Base-by-base conservation (phyloP, 1,284 basidiomycete genomes). In the Kwoniella shivajii region DNA sequence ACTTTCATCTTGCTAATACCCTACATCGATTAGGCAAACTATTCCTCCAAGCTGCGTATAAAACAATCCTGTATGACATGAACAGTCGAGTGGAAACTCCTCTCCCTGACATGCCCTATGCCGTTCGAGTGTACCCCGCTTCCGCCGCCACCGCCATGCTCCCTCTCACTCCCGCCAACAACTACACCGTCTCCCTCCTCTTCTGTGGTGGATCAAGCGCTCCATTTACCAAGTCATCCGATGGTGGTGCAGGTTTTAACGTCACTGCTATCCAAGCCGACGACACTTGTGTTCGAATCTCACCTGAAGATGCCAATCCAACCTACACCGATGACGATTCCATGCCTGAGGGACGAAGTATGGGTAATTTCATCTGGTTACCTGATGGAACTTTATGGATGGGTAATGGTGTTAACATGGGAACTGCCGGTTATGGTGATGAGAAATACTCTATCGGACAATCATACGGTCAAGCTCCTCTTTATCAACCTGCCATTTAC, bases 131-230 rank as follows among this genome's bases (percentile, higher is more conserved):
- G 33, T 97, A 96, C 79, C 93, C 93, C 34, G 93, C 90, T 0
- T 94, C 91, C 0, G 93, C 87, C 57, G 93, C 89, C 4, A 85
- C 84, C 1, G 90, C 88, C 53, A 92, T 97, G 89, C 81, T 95
- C 6, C 92, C 94, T 1, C 81, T 97, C 41, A 94, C 90, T 0
- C 89, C 90, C 5, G 86, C 82, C 47, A 95, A 96, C 82, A 88
- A 90, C 78, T 97, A 90, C 80, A 84, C 82, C 0, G 88, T 88
- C 1, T 91, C 91, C 0, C 79, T 96, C 59, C 74, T 95, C 48
- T 94, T 95, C 80, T 96, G 92, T 68, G 92, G 92, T 60, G 92
- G 92, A 38, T 84, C 84, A 6, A 81, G 50, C 33, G 88, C 78
- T 84, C 54, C 61, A 50, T 67, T 73, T 47, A 55, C 57, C 26